Evolutionary conservation across 2,329 filamentous ascomycete genomes (phyloP).

Genomic region (Aspergillus tanneri): DNA sequence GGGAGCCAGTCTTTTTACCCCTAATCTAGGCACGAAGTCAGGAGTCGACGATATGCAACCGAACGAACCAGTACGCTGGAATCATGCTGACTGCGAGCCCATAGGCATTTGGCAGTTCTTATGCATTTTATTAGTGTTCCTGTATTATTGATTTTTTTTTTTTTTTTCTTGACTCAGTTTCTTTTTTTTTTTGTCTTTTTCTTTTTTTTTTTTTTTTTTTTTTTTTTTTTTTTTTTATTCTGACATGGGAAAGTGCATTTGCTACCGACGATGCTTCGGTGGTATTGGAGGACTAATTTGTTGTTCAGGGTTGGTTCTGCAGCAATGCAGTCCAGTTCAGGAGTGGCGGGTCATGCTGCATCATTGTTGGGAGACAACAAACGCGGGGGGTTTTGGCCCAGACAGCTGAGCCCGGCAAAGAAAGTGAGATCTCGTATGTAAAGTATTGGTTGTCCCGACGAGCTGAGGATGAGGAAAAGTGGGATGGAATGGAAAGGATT

Average conservation of each 20-base stretch:
- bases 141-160: slow-evolving; percentile 1
- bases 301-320: slow-evolving; percentile 14
- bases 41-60: slow-evolving; percentile 3
- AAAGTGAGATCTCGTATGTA: no score
- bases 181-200: slow-evolving; percentile 1
- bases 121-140: slow-evolving; percentile 6
- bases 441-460: no score
- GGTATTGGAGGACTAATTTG: slow-evolving; percentile 11
- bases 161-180: slow-evolving; percentile 3
- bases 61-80: slow-evolving; percentile 19
- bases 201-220: slow-evolving; percentile 6
- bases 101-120: no score
- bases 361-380: slow-evolving; percentile 26
- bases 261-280: background rate
- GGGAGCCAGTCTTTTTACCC: background rate
- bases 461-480: background rate
- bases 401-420: slow-evolving; percentile 15
- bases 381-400: slow-evolving; percentile 12
- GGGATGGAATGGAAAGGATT: background rate
- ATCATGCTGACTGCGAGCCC: slow-evolving; percentile 11
- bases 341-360: slow-evolving; percentile 33
- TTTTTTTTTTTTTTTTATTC: background rate
- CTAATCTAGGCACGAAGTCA: slow-evolving; percentile 12
- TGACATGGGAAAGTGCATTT: background rate
- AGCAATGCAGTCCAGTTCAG: slow-evolving; percentile 27